Evolutionary conservation across 1,284 basidiomycete genomes (phyloP), one percentile per base, ranked within the genome.

Genomic region (Trametes sp.): DNA sequence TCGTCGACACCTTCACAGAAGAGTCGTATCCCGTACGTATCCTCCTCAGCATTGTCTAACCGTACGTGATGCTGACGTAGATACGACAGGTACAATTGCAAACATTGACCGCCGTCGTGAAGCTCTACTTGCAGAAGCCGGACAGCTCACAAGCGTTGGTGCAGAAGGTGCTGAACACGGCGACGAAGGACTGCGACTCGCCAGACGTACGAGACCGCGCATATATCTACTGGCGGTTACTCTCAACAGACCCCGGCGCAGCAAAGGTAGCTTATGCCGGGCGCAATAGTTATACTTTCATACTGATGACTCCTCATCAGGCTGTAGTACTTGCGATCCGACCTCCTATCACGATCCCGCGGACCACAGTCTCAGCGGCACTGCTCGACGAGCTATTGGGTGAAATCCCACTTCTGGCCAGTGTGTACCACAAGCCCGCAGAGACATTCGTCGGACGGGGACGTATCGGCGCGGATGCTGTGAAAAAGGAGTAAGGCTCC

Each of bases 171-270:
- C 81, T 99, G 35, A 92, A 95, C 68, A 94, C 94, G 0, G 97
- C 98, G 0, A 99, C 98, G 4, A 96, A 96, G 73, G 95, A 97
- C 70, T 98, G 95, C 67, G 97, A 99, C 73, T 97, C 93, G 24
- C 95, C 98, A 6, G 98, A 99, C 76, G 89, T 99, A n/a, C 85
- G 97, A 50, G 97, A 99, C 75, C 85, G 95, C 31, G 95, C 95
- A 0, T 98, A 98, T 75, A 97, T 98, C 52, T 98, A 98, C 75
- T 98, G 96, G 96, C 84, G 97, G 63, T 76, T 98, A 65, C 77
- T 98, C 46, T 96, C 94, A 11, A 94, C 94, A 38, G 97, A 99
- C 76, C 92, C 95, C 2, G 93, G 88, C 4, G 95, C 96, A 23
- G 96, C 96, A 0, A 98, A 96, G 85, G 95, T 94, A 67, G 23